Conservation (phyloP, 2,329 filamentous ascomycete genomes). For the Aureobasidium vineae region DNA sequence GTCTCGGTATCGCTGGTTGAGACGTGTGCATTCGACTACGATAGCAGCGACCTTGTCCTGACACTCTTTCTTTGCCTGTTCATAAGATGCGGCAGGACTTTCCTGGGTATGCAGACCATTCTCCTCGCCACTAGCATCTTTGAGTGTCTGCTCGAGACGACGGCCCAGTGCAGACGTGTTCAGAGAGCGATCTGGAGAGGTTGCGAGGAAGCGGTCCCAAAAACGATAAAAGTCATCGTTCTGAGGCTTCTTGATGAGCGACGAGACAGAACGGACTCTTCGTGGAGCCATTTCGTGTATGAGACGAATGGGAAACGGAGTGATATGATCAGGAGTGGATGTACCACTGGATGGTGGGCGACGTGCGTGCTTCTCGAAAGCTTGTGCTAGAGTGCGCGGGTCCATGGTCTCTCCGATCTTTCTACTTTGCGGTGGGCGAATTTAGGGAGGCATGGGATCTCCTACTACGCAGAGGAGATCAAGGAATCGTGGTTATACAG, state of each 20-base stretch:
- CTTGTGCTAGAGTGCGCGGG: not conserved
- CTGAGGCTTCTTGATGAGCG: not conserved
- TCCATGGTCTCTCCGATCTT: not conserved
- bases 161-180: not conserved
- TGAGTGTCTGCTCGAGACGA: slow-evolving; percentile 6
- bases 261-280: not conserved
- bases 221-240: slow-evolving; percentile 31
- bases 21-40: slow-evolving; percentile 63
- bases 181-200: not conserved
- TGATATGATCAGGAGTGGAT: not conserved
- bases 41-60: slow-evolving; percentile 59
- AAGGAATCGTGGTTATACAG: not conserved
- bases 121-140: not conserved
- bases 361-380: not conserved
- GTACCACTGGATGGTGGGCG: not conserved
- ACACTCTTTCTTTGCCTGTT: slow-evolving; percentile 68
- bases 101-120: slow-evolving; percentile 14
- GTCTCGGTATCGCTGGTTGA: slow-evolving; percentile 84
- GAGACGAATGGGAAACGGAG: not conserved
- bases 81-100: slow-evolving; percentile 54
- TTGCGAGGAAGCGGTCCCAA: slow-evolving; percentile 37
- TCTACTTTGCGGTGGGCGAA: too few relatives aligned
- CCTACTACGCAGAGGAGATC: too few relatives aligned
- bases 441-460: not conserved
- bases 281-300: not conserved